phyloP scores from a whole-genome alignment of 768 basidiomycete species.

The Lactifluus echinatus region DNA sequence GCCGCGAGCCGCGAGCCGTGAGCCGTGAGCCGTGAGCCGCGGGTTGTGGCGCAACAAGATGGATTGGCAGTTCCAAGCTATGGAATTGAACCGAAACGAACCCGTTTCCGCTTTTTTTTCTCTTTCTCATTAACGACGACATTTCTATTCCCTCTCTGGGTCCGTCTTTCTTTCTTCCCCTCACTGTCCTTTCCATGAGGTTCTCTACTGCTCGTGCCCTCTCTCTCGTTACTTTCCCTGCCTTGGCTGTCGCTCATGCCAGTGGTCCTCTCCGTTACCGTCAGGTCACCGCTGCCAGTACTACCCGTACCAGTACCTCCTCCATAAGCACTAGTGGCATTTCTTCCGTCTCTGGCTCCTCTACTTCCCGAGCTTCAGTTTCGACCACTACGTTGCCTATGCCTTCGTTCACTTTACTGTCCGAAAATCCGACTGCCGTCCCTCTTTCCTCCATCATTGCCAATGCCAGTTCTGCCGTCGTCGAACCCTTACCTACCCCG shows the following conservation, averaged over 20 bases:
- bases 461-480: conserved; percentile 34
- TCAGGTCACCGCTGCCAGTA: conserved; percentile 19
- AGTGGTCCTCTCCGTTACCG: conserved; percentile 18
- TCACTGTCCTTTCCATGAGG: conserved; percentile 25
- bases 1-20: no score
- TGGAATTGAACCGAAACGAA: no score
- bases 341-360: conserved; percentile 10
- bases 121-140: no score
- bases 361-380: background rate
- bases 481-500: conserved; percentile 39
- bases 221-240: conserved; percentile 29
- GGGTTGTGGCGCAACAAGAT: no score
- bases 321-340: background rate
- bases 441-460: conserved; percentile 44
- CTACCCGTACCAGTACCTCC: background rate
- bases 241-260: conserved; percentile 34
- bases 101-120: no score
- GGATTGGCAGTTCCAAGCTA: no score
- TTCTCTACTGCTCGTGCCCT: conserved; percentile 25
- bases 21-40: no score
- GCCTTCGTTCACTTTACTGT: conserved; percentile 36
- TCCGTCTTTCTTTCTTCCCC: conserved; percentile 3
- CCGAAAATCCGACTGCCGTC: conserved; percentile 54
- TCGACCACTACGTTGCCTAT: conserved; percentile 17
- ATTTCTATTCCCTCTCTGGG: background rate